Evolutionary conservation across 2,329 filamentous ascomycete genomes (phyloP).

Genomic region (Xylaria multiplex): DNA sequence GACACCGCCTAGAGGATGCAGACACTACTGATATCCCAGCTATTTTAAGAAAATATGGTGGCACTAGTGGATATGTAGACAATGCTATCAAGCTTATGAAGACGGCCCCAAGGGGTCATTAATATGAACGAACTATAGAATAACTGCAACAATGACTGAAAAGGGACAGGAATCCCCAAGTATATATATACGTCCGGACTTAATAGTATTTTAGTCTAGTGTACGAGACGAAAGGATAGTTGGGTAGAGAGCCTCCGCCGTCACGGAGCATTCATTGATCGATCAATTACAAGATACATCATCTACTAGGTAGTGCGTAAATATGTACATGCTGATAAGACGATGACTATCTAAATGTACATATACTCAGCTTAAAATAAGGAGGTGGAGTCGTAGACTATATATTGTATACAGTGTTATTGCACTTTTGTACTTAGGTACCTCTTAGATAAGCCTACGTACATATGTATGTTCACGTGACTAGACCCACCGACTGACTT

Average conservation of each 20-base stretch:
- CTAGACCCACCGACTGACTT: conserved; percentile 34
- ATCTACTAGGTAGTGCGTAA: too few relatives aligned
- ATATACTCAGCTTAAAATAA: background rate
- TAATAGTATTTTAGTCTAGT: background rate
- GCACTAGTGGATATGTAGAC: conserved; percentile 67
- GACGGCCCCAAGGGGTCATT: conserved; percentile 54
- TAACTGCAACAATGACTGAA: background rate
- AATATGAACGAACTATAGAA: conserved; percentile 3
- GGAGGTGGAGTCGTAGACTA: too few relatives aligned
- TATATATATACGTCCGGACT: background rate
- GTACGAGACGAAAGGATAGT: background rate
- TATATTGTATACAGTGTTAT: too few relatives aligned
- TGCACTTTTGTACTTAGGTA: too few relatives aligned
- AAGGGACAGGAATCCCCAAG: background rate
- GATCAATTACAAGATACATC: too few relatives aligned
- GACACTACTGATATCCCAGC: conserved; percentile 54
- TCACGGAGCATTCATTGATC: background rate
- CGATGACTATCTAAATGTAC: background rate
- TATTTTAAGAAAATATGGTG: conserved; percentile 63
- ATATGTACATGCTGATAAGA: background rate
- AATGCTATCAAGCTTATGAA: conserved; percentile 71
- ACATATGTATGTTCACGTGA: conserved; percentile 30
- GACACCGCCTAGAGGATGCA: conserved; percentile 52
- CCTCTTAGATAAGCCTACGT: background rate
- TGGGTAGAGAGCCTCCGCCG: background rate